A percentile compares a stretch with the other conserved stretches of the same genome.
phyloP scores from a whole-genome alignment of 2,329 filamentous ascomycete genomes.

The Malbranchea zuffiana region DNA sequence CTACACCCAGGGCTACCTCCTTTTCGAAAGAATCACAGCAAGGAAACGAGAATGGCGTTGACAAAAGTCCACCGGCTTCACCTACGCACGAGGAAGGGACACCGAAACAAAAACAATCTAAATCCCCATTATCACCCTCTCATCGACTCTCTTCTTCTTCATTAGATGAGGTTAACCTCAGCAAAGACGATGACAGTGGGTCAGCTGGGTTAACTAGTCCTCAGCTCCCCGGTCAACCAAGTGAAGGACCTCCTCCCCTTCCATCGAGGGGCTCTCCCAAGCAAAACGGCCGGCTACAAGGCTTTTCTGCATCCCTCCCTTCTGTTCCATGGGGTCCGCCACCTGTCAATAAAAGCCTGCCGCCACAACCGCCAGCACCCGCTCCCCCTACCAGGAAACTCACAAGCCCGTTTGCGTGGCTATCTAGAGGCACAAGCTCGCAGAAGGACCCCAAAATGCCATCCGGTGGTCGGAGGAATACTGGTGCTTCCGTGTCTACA shows the following conservation, averaged over 20 bases:
- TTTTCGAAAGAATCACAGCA: no score
- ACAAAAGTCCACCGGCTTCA: no score
- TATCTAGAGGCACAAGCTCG: slow-evolving; percentile 54
- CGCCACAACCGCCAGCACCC: slow-evolving; percentile 31
- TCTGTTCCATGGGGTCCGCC: slow-evolving; percentile 61
- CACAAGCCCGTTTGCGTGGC: slow-evolving; percentile 78
- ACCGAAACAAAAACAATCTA: slow-evolving; percentile 30
- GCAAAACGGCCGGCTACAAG: slow-evolving; percentile 34
- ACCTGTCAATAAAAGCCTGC: slow-evolving; percentile 30
- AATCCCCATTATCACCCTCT: slow-evolving; percentile 43
- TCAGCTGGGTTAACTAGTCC: slow-evolving; percentile 2
- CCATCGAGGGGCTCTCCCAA: slow-evolving; percentile 27
- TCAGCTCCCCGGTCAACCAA: slow-evolving; percentile 6
- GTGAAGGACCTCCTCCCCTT: slow-evolving; percentile 20
- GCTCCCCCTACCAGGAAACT: slow-evolving; percentile 53
- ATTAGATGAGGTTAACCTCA: slow-evolving; percentile 56
- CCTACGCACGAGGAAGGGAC: slow-evolving; percentile 27
- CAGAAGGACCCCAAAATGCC: slow-evolving; percentile 49
- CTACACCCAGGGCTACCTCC: slow-evolving; percentile 28
- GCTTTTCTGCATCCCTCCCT: slow-evolving; percentile 61
- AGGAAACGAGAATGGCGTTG: no score
- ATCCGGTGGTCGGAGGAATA: slow-evolving; percentile 55
- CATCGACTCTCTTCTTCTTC: slow-evolving; percentile 47
- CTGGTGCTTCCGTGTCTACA: slow-evolving; percentile 67
- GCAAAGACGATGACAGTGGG: slow-evolving; percentile 45